These are phyloP conservation scores for Steccherinum ochraceum DNA, from an alignment of 768 basidiomycete genomes.

Conservation along the genomic window DNA sequence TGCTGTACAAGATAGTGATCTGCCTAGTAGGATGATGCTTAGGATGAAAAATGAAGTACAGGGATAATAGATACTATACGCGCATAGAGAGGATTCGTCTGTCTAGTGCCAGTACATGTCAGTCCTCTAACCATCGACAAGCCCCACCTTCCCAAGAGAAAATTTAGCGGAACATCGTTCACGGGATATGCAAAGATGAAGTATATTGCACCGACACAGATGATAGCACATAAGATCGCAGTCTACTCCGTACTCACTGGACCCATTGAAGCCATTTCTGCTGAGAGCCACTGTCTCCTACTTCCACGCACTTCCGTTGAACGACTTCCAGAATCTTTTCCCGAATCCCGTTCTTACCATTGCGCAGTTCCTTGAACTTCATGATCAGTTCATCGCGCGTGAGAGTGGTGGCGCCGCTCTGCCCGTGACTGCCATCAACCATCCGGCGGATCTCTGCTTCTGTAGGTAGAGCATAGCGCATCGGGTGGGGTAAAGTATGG, in stretches of 20 bases:
- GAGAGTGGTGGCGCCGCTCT: constrained; percentile 55
- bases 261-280: constrained; percentile 60
- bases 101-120: no score
- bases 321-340: constrained; percentile 79
- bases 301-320: constrained; percentile 54
- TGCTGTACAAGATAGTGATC: no score
- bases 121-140: no score
- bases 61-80: no score
- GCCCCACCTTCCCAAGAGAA: no score
- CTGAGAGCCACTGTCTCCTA: constrained; percentile 50
- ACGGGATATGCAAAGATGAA: not conserved
- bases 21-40: no score
- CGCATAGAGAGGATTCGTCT: no score
- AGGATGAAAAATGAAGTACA: no score
- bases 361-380: constrained; percentile 42
- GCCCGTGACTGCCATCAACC: constrained; percentile 58
- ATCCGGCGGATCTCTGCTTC: constrained; percentile 66
- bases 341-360: constrained; percentile 53
- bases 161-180: no score
- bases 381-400: constrained; percentile 58
- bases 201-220: no score
- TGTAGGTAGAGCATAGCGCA: constrained; percentile 60
- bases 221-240: no score
- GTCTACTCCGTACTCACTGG: not conserved
- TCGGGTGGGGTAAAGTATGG: constrained; percentile 20